These are phyloP conservation scores for Wickerhamiella azyma DNA, from an alignment of 805 yeast species.

Conservation along the genomic window DNA sequence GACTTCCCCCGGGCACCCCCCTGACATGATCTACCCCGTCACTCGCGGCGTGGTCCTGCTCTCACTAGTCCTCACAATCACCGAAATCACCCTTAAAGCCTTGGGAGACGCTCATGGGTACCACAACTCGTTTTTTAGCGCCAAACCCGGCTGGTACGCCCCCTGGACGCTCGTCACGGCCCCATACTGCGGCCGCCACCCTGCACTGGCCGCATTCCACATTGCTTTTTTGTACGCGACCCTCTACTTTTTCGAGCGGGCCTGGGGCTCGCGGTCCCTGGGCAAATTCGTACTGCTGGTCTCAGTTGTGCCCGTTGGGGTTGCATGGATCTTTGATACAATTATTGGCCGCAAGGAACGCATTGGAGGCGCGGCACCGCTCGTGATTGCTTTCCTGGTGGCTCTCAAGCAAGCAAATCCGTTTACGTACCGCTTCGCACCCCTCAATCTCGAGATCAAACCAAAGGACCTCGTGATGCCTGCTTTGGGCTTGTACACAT, in stretches of 20 bases:
- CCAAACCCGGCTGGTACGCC: not conserved
- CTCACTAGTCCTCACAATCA: not conserved
- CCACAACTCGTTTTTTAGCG: not conserved
- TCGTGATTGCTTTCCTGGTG: slow-evolving; percentile 41
- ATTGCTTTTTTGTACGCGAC: slow-evolving; percentile 32
- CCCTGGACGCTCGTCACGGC: slow-evolving; percentile 36
- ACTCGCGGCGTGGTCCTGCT: not conserved
- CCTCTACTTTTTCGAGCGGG: slow-evolving; percentile 47
- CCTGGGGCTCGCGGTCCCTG: slow-evolving; percentile 39
- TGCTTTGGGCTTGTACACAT: slow-evolving; percentile 14
- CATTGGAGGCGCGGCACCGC: slow-evolving; percentile 38
- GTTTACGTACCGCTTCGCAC: slow-evolving; percentile 39
- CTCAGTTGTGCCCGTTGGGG: slow-evolving; percentile 23
- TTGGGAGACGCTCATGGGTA: not conserved
- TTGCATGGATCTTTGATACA: slow-evolving; percentile 23
- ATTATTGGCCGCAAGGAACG: not conserved
- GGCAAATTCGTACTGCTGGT: slow-evolving; percentile 37
- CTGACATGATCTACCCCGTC: not conserved
- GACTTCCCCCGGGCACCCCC: no score
- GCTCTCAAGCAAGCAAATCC: slow-evolving; percentile 52
- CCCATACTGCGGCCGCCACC: slow-evolving; percentile 31
- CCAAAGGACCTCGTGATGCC: slow-evolving; percentile 22
- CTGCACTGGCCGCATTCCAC: slow-evolving; percentile 26
- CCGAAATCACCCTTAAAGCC: not conserved
- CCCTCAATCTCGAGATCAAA: no score